These are phyloP conservation scores for Glycine soja DNA, from an alignment of 306 rosid genomes.

Conservation along the genomic window DNA sequence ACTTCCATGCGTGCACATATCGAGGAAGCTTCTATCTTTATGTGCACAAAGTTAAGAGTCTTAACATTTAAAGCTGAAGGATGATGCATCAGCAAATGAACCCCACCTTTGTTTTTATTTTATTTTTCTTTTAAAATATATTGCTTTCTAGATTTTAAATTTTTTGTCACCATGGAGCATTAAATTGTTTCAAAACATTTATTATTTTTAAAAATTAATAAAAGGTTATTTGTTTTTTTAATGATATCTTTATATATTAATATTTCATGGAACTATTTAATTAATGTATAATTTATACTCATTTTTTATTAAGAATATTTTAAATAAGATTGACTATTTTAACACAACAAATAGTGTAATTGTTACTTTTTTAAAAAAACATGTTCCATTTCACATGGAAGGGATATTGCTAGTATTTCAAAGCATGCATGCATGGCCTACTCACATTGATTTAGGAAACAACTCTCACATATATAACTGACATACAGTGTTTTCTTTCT, in stretches of 20 bases:
- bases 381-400: too few relatives aligned
- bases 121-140: background rate
- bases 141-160: background rate
- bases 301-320: background rate
- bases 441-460: constrained; percentile 19
- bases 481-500: constrained; percentile 20
- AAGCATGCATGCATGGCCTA: constrained; percentile 12
- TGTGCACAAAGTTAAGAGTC: constrained; percentile 60
- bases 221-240: background rate
- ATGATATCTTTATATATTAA: background rate
- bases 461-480: constrained; percentile 18
- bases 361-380: too few relatives aligned
- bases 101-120: constrained; percentile 20
- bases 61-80: constrained; percentile 65
- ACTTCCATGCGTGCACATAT: constrained; percentile 87
- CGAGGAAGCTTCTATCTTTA: constrained; percentile 99
- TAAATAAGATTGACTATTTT: background rate
- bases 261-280: background rate
- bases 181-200: background rate
- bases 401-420: background rate
- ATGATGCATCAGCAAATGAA: constrained; percentile 52
- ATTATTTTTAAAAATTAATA: background rate
- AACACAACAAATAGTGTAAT: background rate
- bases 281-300: background rate
- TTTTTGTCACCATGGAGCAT: background rate